Evolutionary conservation across 176 grass and related monocot genomes (phyloP), one percentile per base, ranked within the genome.

Genomic region (sorghum (Sorghum bicolor)): DNA sequence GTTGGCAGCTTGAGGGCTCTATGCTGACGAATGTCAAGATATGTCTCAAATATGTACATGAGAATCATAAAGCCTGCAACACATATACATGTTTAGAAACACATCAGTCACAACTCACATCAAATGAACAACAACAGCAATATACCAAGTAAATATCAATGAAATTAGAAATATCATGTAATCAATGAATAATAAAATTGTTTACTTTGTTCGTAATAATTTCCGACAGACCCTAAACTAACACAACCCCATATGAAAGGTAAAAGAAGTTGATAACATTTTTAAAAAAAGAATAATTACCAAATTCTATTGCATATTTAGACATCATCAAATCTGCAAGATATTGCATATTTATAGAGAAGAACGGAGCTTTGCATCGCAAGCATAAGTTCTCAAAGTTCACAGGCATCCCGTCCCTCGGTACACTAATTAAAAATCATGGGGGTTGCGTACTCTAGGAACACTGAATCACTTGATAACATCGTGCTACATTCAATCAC

Each of bases 41-140:
- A 99, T 52, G 97, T 94, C 88, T 99, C 97, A 86, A 99, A 94
- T 80, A 99, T 79, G 75, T 96, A 96, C 88, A 92, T 92, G 30
- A 92, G 82, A 85, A 92, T 84, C 97, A 99, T 99, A 89, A 99
- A 96, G 72, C 93, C 97, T 99, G 89, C 73, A 94, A 86, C 82
- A 77, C 10, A 65, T 9, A 71, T 61, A 78, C 12, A 74, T 8
- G 44, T 58, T 74, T 1, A 80, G 39, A 82, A 38, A 13, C 68
- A 5, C 24, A 70, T 31, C 12, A 39, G 40, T 70, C 58, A 63
- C 74, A 72, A 11, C 38, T 63, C 57, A 64, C 74, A 68, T 12
- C 38, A 83, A 63, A 24, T 57, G 47, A 86, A 75, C 17, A 80
- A 70, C 31, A 19, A 72, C 52, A 36, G 67, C 11, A 50, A 79